phyloP scores from a whole-genome alignment of 2,329 filamentous ascomycete genomes.

The Clonostachys rosea region DNA sequence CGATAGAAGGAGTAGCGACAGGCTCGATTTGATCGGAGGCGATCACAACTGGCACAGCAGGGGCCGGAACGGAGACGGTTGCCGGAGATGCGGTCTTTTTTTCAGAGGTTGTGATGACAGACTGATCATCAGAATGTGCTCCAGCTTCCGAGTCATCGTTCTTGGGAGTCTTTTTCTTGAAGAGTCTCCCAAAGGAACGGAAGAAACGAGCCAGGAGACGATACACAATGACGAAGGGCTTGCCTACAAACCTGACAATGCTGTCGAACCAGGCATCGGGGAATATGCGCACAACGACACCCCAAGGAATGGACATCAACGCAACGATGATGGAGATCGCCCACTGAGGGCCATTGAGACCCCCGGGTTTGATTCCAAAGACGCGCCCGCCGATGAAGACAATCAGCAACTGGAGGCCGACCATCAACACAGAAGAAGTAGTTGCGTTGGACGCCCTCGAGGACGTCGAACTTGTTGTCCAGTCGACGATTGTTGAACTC shows the following conservation, averaged over 20 bases:
- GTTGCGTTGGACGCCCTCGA: conserved; percentile 51
- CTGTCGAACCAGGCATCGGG: conserved; percentile 35
- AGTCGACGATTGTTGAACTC: conserved; percentile 61
- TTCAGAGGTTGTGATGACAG: too few relatives aligned
- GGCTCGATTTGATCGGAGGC: too few relatives aligned
- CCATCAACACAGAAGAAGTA: conserved; percentile 50
- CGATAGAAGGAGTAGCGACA: too few relatives aligned
- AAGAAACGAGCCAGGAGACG: conserved; percentile 8
- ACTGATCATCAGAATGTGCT: too few relatives aligned
- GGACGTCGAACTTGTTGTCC: conserved; percentile 57
- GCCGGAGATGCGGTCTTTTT: too few relatives aligned
- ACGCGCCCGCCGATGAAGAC: conserved; percentile 50
- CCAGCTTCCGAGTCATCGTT: background rate
- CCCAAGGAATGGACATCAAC: conserved; percentile 43
- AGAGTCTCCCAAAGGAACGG: background rate
- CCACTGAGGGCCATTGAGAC: conserved; percentile 43
- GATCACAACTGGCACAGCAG: too few relatives aligned
- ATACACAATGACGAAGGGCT: conserved; percentile 19
- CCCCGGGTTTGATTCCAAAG: conserved; percentile 38
- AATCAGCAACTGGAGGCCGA: conserved; percentile 52
- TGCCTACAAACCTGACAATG: conserved; percentile 17
- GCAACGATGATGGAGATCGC: conserved; percentile 44
- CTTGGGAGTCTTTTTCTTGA: background rate
- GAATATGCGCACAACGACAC: conserved; percentile 39
- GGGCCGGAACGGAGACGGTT: too few relatives aligned